Base-by-base conservation (phyloP, 192 early-diverging fungal species). In the Coemansia sp. region DNA sequence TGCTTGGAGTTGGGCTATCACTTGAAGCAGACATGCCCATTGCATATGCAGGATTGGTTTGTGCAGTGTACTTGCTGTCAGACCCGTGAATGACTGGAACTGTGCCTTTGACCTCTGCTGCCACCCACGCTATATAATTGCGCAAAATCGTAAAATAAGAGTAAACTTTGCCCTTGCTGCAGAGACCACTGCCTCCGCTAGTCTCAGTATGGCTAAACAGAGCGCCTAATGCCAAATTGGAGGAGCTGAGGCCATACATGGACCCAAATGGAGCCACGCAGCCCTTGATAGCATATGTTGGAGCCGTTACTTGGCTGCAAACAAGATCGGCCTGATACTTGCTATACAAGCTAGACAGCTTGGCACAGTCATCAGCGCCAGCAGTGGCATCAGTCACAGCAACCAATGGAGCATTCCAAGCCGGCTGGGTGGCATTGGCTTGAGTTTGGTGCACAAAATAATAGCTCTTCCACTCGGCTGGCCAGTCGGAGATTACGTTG, bases 221-320 rank as follows among this genome's bases (percentile, higher is more conserved):
- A 6, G 49, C 49, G 6, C 49, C 49, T 4, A 53, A 14, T 0
- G 49, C 49, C 27, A 53, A 15, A 29, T 53, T 53, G 14, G 27
- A 31, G 1, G 49, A 53, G 12, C 49, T 17, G 5, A 53, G 24
- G 2, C 49, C 49, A 53, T 53, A 53, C 27, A 53, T 17, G 25
- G 49, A 53, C 25, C 49, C 49, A 53, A 53, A 53, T 0, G 49
- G 49, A 25, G 25, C 49, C 5, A 53, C 49, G 14, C 49, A 53
- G 10, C 25, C 49, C 15, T 53, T 53, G 25, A 53, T 4, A 1
- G 49, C 49, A 53, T 53, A 53, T 15, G 49, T 53, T 2, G 49
- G 49, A 24, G 49, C 49, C 12, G 49, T 53, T 24, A 53, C 49
- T 53, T 53, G 49, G 6, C 24, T 53, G 49, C 49, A 53, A 53